phyloP scores from a whole-genome alignment of 2,329 filamentous ascomycete species.

The Torrubiella hemipterigena region DNA sequence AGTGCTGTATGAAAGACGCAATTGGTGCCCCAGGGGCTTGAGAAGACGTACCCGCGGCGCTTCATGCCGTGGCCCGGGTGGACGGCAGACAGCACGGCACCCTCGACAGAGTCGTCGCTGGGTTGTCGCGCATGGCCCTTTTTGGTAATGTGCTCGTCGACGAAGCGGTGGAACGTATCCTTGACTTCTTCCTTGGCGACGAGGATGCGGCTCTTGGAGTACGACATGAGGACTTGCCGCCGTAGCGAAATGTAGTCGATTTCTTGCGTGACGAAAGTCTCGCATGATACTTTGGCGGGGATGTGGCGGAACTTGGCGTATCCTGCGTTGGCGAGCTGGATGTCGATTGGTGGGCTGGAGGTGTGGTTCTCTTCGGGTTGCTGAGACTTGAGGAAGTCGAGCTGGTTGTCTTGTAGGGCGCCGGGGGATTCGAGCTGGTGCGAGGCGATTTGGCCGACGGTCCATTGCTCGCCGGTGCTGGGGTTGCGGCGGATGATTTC shows the following conservation, averaged over 20 bases:
- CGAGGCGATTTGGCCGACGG: conserved; percentile 54
- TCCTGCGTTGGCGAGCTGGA: conserved; percentile 41
- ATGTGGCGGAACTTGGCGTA: conserved; percentile 45
- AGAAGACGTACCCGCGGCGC: conserved; percentile 62
- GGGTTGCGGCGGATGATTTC: conserved; percentile 66
- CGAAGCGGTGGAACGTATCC: conserved; percentile 28
- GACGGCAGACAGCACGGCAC: conserved; percentile 3
- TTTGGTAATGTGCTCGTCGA: conserved; percentile 14
- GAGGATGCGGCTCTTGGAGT: conserved; percentile 37
- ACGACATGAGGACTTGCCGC: conserved; percentile 46
- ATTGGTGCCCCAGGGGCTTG: conserved; percentile 73
- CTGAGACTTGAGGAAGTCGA: conserved; percentile 1
- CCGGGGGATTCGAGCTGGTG: conserved; percentile 29
- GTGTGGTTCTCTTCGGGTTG: conserved; percentile 10
- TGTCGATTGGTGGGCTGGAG: conserved; percentile 30
- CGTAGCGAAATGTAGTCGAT: conserved; percentile 10
- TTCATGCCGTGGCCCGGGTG: conserved; percentile 34
- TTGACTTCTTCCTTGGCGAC: conserved; percentile 33
- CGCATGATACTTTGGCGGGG: too few species aligned
- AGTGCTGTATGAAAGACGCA: conserved; percentile 77
- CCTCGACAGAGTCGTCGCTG: conserved; percentile 12
- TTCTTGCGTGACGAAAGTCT: too few species aligned
- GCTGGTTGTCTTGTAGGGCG: conserved; percentile 4
- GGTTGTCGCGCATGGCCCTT: conserved; percentile 15
- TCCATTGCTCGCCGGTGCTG: conserved; percentile 59